phyloP scores from a whole-genome alignment of 129 eudicot species.

The Lactuca saligna region DNA sequence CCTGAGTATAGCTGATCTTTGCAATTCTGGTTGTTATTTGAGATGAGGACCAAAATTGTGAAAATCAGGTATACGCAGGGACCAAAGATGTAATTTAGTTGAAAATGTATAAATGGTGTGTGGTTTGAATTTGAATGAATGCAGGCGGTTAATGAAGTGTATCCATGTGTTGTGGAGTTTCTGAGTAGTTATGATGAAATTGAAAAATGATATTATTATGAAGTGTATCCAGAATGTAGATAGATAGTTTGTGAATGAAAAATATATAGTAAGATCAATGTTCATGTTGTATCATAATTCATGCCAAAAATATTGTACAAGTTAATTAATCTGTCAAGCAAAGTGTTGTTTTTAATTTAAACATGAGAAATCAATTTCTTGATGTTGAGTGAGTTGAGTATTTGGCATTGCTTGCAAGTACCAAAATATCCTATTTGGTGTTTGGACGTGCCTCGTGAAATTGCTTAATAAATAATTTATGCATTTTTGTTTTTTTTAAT shows the following conservation, averaged over 20 bases:
- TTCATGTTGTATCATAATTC: not conserved
- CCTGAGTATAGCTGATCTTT: too few relatives aligned
- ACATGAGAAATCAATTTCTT: too few relatives aligned
- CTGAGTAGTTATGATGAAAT: constrained; percentile 49
- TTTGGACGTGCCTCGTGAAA: too few relatives aligned
- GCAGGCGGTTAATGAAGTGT: constrained; percentile 80
- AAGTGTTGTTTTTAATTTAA: not conserved
- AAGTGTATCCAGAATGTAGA: not conserved
- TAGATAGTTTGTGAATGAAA: constrained; percentile 16
- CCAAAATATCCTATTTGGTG: too few relatives aligned
- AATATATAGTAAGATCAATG: not conserved
- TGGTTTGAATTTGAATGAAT: constrained; percentile 23
- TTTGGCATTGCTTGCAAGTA: too few relatives aligned
- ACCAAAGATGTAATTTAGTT: not conserved
- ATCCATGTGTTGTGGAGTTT: constrained; percentile 75
- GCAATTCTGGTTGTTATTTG: too few relatives aligned
- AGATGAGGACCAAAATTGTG: not conserved
- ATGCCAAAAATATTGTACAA: too few relatives aligned
- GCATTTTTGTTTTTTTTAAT: too few relatives aligned
- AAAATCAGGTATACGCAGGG: too few relatives aligned
- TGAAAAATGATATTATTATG: constrained; percentile 2
- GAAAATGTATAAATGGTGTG: not conserved
- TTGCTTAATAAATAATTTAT: too few relatives aligned
- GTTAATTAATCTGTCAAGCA: too few relatives aligned
- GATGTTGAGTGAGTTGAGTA: too few relatives aligned